Evolutionary conservation across 1,139 yeast species (phyloP), one percentile per base, ranked within the genome.

Genomic region (Blastobotrys illinoisensis): DNA sequence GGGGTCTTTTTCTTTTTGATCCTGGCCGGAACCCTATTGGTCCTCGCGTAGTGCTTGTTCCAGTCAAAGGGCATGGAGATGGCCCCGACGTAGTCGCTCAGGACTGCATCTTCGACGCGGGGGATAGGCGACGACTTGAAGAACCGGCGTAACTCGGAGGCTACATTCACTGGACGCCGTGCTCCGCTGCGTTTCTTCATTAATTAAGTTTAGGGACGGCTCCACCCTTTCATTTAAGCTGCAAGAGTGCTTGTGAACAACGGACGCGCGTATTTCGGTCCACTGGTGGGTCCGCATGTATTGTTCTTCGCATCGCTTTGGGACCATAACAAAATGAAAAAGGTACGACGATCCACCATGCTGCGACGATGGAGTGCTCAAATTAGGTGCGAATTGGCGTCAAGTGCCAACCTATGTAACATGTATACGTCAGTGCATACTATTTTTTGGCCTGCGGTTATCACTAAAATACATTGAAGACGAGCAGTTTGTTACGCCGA

Each of bases 61-160:
- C 57, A 55, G 51, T 53, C 55, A 24, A 36, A 49, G n/a, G 57
- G 57, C 44, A 46, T 36, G 19, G 53, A 47, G 23, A 53, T 28
- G 11, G 46, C 24, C 32, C 47, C 53, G 5, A 65, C 62, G 9
- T 60, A 61, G 9, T 45, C 54, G 1, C 52, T 26, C 6, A 65
- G 48, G 5, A 59, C 14, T 3, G 50, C 20, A 5, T 59, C 62
- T 9, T 50, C 57, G 3, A 47, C 44, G 0, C 58, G 40, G 3
- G 68, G 66, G 9, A 65, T 26, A 1, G 52, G 36, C 1, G 67
- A 56, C 20, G 58, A 56, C n/a, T 40, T 44, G 40, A 66, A 63
- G 54, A 66, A 65, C 46, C 43, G 46, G n/a, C 47, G 49, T 32
- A 32, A 32, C 40, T 32, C 40, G 3, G 40, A 32, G 16, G 40